phyloP scores from a whole-genome alignment of 495 filamentous ascomycete genomes.

The Tuber magnatum region DNA sequence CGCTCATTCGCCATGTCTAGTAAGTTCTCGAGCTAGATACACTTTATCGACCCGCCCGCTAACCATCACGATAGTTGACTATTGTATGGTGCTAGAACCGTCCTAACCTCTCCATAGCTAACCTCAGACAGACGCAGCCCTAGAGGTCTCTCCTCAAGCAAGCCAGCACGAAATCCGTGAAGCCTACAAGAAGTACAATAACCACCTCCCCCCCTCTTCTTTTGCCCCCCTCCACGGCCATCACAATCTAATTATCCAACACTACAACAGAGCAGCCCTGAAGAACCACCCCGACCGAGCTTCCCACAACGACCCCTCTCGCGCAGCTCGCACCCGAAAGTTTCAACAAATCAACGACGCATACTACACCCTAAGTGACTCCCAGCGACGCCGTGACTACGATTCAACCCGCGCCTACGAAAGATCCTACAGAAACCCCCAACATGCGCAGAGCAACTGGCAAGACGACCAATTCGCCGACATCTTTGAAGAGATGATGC shows the following conservation, averaged over 20 bases:
- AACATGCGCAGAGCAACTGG: conserved; percentile 31
- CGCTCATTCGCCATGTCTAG: background rate
- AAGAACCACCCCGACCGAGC: conserved; percentile 94
- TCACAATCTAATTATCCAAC: conserved; percentile 8
- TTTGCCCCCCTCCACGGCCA: background rate
- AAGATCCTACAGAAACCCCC: conserved; percentile 42
- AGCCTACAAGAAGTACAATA: conserved; percentile 76
- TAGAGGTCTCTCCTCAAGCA: conserved; percentile 67
- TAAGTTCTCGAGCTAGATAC: background rate
- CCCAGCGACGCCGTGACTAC: conserved; percentile 74
- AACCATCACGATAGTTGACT: background rate
- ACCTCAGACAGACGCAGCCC: conserved; percentile 52
- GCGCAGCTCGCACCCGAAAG: conserved; percentile 69
- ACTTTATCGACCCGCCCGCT: background rate
- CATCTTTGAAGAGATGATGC: conserved; percentile 96
- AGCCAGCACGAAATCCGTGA: conserved; percentile 78
- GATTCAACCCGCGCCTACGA: conserved; percentile 57
- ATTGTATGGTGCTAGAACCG: background rate
- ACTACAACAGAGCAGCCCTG: conserved; percentile 65
- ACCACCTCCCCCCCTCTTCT: too few species aligned
- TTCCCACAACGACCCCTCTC: conserved; percentile 73
- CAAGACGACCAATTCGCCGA: conserved; percentile 73
- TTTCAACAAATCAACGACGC: conserved; percentile 98
- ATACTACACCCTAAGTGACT: conserved; percentile 89
- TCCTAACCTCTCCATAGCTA: conserved; percentile 10